These are phyloP conservation scores for Corchorus olitorius DNA, from an alignment of 345 rosid genomes.

Conservation along the genomic window DNA sequence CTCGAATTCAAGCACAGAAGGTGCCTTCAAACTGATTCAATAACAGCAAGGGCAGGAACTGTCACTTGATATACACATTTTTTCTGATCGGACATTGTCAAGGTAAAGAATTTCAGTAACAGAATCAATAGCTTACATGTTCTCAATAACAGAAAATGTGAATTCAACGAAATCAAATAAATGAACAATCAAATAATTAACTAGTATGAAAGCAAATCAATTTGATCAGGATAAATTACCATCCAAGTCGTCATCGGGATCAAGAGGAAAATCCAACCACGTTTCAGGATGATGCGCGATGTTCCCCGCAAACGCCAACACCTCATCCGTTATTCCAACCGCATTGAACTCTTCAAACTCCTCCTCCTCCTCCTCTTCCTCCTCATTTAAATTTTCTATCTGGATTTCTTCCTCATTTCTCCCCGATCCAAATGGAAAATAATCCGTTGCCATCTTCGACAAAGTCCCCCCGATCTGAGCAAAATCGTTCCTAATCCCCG, in stretches of 20 bases:
- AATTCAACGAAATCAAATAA: background rate
- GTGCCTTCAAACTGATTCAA: background rate
- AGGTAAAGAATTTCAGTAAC: background rate
- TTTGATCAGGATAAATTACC: conserved; percentile 42
- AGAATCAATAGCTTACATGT: background rate
- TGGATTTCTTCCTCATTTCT: conserved; percentile 32
- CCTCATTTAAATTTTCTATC: conserved; percentile 27
- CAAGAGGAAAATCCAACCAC: conserved; percentile 94
- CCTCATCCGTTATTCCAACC: conserved; percentile 82
- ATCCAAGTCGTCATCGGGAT: conserved; percentile 77
- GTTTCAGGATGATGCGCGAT: conserved; percentile 94
- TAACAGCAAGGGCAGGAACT: background rate
- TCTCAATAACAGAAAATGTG: background rate
- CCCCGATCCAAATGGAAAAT: conserved; percentile 47
- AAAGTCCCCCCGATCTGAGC: conserved; percentile 57
- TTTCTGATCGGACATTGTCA: background rate
- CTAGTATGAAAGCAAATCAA: background rate
- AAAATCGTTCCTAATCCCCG: conserved; percentile 37
- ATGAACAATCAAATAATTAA: background rate
- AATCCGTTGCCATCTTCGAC: conserved; percentile 50
- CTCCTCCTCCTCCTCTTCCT: conserved; percentile 35
- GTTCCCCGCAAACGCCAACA: conserved; percentile 79
- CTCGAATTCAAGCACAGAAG: background rate
- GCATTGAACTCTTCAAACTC: conserved; percentile 44
- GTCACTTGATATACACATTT: background rate